Percentiles rank a stretch among this genome's conserved stretches.
Evolutionary conservation across 2,329 filamentous ascomycete species (phyloP).

Genomic region (Phyllosticta citrichinensis): DNA sequence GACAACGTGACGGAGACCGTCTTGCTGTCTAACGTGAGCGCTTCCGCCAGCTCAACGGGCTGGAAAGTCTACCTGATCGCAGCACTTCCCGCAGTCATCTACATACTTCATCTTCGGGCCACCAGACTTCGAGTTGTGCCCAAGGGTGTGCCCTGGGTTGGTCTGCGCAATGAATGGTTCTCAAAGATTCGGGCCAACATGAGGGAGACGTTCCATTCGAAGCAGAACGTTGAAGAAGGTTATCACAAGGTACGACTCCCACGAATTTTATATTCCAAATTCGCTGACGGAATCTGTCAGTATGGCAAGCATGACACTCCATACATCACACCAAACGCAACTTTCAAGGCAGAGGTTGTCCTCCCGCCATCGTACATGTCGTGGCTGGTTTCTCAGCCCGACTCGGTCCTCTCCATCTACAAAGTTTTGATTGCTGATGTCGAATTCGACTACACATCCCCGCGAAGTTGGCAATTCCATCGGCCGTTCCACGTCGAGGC

Average conservation of each 20-base stretch:
- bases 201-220: neutral
- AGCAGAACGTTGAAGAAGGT: neutral
- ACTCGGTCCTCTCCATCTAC: constrained; percentile 6
- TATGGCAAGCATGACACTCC: neutral
- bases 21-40: neutral
- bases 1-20: neutral
- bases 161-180: neutral
- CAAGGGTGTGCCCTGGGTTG: neutral
- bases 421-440: constrained; percentile 2
- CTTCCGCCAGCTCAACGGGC: neutral
- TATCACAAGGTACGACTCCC: neutral
- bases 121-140: neutral
- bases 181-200: neutral
- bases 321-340: neutral
- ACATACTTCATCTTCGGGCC: neutral
- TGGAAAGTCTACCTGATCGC: neutral
- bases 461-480: constrained; percentile 2
- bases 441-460: constrained; percentile 1
- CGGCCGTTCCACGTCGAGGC: constrained; percentile 8
- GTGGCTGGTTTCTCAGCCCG: constrained; percentile 5
- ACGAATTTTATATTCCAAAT: neutral
- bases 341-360: constrained; percentile 1
- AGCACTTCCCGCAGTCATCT: neutral
- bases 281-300: neutral
- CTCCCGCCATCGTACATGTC: neutral